phyloP scores from a whole-genome alignment of 371 early-diverging fungal genomes.

The Amoeboaphelidium protococcarum region DNA sequence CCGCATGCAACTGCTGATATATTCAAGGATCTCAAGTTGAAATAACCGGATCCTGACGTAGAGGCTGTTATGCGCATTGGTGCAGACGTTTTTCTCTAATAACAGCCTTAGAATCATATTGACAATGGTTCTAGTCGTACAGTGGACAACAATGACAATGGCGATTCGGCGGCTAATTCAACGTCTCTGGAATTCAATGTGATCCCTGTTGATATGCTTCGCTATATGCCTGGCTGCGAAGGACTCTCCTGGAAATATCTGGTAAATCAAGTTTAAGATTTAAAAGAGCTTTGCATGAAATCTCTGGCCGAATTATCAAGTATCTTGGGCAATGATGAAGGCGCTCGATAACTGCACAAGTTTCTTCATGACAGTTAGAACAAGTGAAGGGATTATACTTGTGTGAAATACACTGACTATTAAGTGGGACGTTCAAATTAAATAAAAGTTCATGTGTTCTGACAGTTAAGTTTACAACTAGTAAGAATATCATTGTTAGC shows the following conservation, averaged over 20 bases:
- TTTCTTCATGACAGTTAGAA: too few species aligned
- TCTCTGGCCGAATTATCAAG: neutral
- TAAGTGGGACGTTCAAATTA: too few species aligned
- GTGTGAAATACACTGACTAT: too few species aligned
- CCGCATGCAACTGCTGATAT: constrained; percentile 60
- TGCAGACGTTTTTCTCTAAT: neutral
- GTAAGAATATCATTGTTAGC: too few species aligned
- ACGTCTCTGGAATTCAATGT: too few species aligned
- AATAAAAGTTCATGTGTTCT: too few species aligned
- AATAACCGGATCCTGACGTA: neutral
- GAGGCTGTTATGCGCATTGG: neutral
- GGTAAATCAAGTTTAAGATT: neutral
- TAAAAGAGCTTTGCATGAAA: neutral
- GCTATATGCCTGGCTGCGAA: neutral
- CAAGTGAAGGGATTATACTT: too few species aligned
- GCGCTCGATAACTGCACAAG: neutral
- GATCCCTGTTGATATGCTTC: neutral
- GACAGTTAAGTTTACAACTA: too few species aligned
- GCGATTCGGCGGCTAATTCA: too few species aligned
- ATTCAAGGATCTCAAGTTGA: constrained; percentile 63
- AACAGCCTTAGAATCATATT: neutral
- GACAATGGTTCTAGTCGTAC: too few species aligned
- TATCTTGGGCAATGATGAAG: neutral
- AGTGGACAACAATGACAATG: too few species aligned
- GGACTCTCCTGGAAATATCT: neutral